Base-by-base conservation (phyloP, 179 eudicot genomes). In the Nepenthes alata region DNA sequence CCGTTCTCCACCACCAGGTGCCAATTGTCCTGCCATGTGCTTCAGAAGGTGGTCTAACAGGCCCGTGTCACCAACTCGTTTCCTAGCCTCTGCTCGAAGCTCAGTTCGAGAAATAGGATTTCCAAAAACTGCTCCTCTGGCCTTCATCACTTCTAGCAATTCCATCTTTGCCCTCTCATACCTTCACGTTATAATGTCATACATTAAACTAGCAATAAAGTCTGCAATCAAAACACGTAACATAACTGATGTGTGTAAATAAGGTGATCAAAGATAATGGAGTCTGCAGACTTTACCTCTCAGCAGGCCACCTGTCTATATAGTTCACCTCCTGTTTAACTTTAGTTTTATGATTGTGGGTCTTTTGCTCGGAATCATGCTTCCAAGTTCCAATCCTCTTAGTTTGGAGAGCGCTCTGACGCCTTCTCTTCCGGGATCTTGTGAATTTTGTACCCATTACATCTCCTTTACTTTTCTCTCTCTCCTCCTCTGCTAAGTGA, bases 61-160 rank as follows among this genome's bases (percentile, higher is more conserved):
- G 39, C 98, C 98, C 0, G 98, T 91, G 66, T 91, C 98, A n/a
- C 96, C 98, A 10, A 91, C 83, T 48, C 57, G 74, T 66, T 83
- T 84, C 69, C 96, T 64, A 11, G 98, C 96, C 74, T 86, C 91
- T 4, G 55, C 72, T 66, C 98, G 82, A 56, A 91, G 81, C 9
- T 64, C 68, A 2, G 79, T 61, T 57, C 98, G 81, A 4, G 85
- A 51, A 58, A 91, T 75, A 7, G 95, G 85, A 44, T 75, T 83
- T 44, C 74, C 77, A 53, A 61, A 70, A 44, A 59, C 67, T 15
- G 96, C 96, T 3, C 74, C 72, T 62, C 76, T 76, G 3, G 80
- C 71, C 69, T 84, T 82, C 88, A 91, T 71, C 66, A 89, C 95
- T 53, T 72, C 82, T 49, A 74, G 44, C 62, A 91, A 78, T 47